Conservation (phyloP, 129 eudicot species). For the Lactuca sativa region DNA sequence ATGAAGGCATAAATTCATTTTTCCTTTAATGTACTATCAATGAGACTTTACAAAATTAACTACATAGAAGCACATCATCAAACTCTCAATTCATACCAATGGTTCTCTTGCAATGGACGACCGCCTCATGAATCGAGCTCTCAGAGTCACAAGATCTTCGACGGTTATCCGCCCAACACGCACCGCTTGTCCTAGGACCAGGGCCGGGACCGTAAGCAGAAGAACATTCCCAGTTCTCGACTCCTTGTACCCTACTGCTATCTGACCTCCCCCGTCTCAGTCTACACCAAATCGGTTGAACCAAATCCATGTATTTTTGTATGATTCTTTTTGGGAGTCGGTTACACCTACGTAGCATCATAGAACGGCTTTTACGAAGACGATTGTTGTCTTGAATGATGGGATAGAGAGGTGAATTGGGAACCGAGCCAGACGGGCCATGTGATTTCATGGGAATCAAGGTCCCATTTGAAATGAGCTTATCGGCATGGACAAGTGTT, state of each 20-base stretch:
- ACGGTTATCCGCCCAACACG: constrained; percentile 53
- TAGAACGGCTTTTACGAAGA: constrained; percentile 43
- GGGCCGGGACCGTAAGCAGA: constrained; percentile 44
- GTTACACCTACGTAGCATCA: constrained; percentile 52
- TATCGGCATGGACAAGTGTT: constrained; percentile 56
- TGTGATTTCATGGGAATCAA: constrained; percentile 40
- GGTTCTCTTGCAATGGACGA: constrained; percentile 89
- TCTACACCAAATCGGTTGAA: constrained; percentile 47
- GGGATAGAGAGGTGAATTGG: constrained; percentile 21
- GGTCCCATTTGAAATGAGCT: constrained; percentile 59
- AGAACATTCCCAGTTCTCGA: constrained; percentile 35
- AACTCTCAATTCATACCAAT: constrained; percentile 42
- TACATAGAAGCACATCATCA: neutral
- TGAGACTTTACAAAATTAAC: constrained; percentile 10
- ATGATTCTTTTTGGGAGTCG: constrained; percentile 49
- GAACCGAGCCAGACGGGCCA: constrained; percentile 16
- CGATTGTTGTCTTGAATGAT: constrained; percentile 21
- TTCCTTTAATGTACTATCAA: neutral
- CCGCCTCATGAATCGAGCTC: constrained; percentile 88
- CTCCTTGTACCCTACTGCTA: constrained; percentile 39
- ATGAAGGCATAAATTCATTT: neutral
- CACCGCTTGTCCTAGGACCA: constrained; percentile 53
- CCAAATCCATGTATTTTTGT: constrained; percentile 49
- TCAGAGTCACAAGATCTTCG: constrained; percentile 81
- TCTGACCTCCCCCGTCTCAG: constrained; percentile 40